A percentile compares a stretch with the other conserved stretches of the same genome.
phyloP scores from a whole-genome alignment of 2,329 filamentous ascomycete genomes.

The Colletotrichum eremochloae region DNA sequence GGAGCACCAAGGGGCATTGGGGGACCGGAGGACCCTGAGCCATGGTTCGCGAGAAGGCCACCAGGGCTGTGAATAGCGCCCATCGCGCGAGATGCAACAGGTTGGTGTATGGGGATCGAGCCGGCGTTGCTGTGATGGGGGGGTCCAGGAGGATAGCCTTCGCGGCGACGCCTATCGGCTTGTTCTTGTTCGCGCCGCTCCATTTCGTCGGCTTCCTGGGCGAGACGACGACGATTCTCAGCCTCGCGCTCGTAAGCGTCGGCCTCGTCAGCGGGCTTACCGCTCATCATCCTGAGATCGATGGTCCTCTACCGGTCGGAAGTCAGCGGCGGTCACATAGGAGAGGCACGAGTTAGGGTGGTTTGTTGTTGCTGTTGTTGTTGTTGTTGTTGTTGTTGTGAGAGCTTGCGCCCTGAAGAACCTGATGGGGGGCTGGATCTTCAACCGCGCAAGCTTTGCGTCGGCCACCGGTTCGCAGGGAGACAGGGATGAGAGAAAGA shows the following conservation, averaged over 20 bases:
- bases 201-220: constrained; percentile 56
- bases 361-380: background rate
- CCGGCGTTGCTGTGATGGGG: constrained; percentile 89
- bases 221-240: constrained; percentile 42
- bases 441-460: constrained; percentile 39
- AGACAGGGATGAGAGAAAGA: background rate
- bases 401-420: constrained; percentile 25
- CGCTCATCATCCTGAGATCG: constrained; percentile 43
- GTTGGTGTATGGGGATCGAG: constrained; percentile 93
- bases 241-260: constrained; percentile 50
- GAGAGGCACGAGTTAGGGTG: background rate
- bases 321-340: constrained; percentile 18
- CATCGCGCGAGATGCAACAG: constrained; percentile 84
- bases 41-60: constrained; percentile 83
- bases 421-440: constrained; percentile 31
- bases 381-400: background rate
- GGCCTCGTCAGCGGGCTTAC: constrained; percentile 42
- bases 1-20: constrained; percentile 66
- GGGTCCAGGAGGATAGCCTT: constrained; percentile 74
- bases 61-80: constrained; percentile 93
- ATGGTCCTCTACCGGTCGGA: constrained; percentile 23
- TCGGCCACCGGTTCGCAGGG: constrained; percentile 1
- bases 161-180: constrained; percentile 72
- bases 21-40: constrained; percentile 70
- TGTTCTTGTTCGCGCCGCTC: constrained; percentile 75